Evolutionary conservation across 345 rosid species (phyloP), one percentile per base, ranked within the genome.

Genomic region (Clarkia xantiana): DNA sequence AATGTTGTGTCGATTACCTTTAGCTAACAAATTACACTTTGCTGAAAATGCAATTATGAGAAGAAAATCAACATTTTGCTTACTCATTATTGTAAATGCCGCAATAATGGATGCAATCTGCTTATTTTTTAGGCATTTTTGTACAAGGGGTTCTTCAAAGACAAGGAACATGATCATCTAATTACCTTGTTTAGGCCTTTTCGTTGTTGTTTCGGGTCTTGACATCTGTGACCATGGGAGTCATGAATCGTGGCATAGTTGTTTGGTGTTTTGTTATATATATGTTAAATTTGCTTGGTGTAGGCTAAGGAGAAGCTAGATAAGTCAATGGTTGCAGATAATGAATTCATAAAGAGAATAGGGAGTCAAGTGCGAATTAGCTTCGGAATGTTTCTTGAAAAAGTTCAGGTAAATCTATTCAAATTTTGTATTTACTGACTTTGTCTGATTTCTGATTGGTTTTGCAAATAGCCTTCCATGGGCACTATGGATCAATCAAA

Each of bases 261-360:
- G 36, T 29, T 7, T 7, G n/a, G n/a, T 29, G 0, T 29, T 29
- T 29, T 29, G 36, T 29, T 7, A 4, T 29, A 29, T 29, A 10
- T n/a, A n/a, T n/a, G 5, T 29, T 3, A 2, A 29, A 29, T 29
- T 29, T 29, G 36, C 36, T 5, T 5, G 36, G 36, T 29, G 36
- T 67, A 91, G 98, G 98, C 96, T 1, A 81, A 65, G 71, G 93
- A 67, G 34, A 76, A 78, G 70, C 81, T 91, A 49, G 82, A 75
- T 76, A 81, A 76, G 64, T 84, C 96, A 25, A 79, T 76, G 96
- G 96, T 91, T 12, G 93, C 93, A 0, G 98, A 91, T 75, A 73
- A 80, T 5, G 74, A 29, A 10, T 29, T 94, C 0, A 96, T 96
- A 42, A 72, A 76, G 76, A 81, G 87, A 52, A 52, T 77, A 3